Base-by-base conservation (phyloP, 371 early-diverging fungal species). In the Ecytonucleospora hepatopenaei region DNA sequence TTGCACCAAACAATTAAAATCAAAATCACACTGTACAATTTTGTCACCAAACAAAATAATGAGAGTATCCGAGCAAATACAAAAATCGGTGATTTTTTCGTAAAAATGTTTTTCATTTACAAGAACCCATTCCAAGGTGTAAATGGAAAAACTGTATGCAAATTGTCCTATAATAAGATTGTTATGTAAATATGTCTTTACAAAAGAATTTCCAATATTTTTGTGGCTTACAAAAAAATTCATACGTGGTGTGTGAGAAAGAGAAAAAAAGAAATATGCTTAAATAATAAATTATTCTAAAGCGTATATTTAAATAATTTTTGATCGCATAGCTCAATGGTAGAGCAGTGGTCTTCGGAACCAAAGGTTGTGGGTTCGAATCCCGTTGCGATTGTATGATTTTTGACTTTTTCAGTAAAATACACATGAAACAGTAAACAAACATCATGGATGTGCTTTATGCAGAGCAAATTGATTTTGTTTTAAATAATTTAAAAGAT, bases 401-500 rank as follows among this genome's bases (percentile, higher is more conserved):
- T 15, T 15, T 21, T 15, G 5, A 21, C 4, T 17, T 40, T 40
- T 40, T 40, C 40, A 12, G 5, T 40, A 12, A 40, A 40, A 17
- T 40, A 40, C 40, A 12, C 17, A 12, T 40, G 12, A 51, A 4
- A 21, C 15, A 24, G 40, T 40, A 8, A 40, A 40, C 40, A 40
- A 56, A 17, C 12, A 63, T 23, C 5, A 63, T 60, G 61, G 64
- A 63, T 17, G 4, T 24, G 15, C 56, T 63, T 17, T 63, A 34
- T 26, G 17, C 55, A 27, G 32, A 19, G 5, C 64, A 48, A n/a
- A 33, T 53, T 55, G 64, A 63, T 1, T 31, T 68, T 8, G 61
- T 72, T 40, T 65, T 78, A 15, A 19, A 48, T 2, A 32, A 67
- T 30, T 74, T 74, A 0, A 48, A 63, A 30, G 78, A 78, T 0